These are phyloP conservation scores for Sugiyamaella smithiae DNA, from an alignment of 805 yeast species.

Conservation along the genomic window DNA sequence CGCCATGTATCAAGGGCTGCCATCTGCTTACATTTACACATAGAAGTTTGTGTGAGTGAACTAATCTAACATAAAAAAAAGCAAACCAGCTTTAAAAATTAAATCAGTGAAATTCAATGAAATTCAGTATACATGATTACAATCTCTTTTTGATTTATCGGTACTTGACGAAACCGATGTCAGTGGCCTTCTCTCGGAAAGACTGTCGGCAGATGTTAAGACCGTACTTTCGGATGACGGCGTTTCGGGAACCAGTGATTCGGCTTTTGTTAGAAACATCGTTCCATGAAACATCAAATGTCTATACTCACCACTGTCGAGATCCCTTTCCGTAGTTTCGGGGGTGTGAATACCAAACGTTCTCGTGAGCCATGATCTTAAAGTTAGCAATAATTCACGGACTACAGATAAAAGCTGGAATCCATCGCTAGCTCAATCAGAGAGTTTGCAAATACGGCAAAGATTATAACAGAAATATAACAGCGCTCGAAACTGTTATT, in stretches of 20 bases:
- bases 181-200: slow-evolving; percentile 99
- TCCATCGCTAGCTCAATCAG: too few species aligned
- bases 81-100: too few species aligned
- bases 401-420: neutral
- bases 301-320: slow-evolving; percentile 70
- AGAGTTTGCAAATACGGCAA: too few species aligned
- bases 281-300: neutral
- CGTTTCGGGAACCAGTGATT: slow-evolving; percentile 97
- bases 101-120: too few species aligned
- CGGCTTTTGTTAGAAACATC: slow-evolving; percentile 44
- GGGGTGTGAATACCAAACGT: slow-evolving; percentile 99
- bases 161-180: slow-evolving; percentile 98
- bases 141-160: slow-evolving; percentile 56
- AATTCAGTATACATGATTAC: neutral
- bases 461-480: too few species aligned
- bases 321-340: slow-evolving; percentile 99
- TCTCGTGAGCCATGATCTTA: slow-evolving; percentile 97
- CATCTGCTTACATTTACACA: too few species aligned
- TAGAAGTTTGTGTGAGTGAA: too few species aligned
- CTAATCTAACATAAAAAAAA: too few species aligned
- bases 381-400: neutral
- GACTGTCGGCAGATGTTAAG: slow-evolving; percentile 99
- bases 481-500: too few species aligned
- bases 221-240: slow-evolving; percentile 99
- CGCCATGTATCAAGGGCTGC: too few species aligned